Base-by-base conservation (phyloP, 2,329 filamentous ascomycete species). In the Colletotrichum sp. region DNA sequence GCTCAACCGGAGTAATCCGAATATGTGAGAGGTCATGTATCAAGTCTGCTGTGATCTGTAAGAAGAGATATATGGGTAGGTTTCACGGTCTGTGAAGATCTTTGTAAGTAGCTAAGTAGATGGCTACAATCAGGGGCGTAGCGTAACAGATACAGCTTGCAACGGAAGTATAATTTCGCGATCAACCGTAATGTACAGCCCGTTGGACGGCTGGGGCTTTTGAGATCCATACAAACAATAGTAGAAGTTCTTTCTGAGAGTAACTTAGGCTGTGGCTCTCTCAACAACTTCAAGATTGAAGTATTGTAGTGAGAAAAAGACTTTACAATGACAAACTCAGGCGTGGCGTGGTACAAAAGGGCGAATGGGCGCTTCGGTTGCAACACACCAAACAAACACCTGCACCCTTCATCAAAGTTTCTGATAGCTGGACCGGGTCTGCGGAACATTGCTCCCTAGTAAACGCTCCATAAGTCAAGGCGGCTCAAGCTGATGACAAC, bases 141-240 rank as follows among this genome's bases (percentile, higher is more conserved):
- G 16, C 16, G 16, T 43, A 43, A 18, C 2, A 6, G 8, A 43
- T 2, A 0, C 36, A 43, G 36, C 36, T 43, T 10, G 36, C 16
- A 43, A 3, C 2, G 4, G 16, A 5, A 5, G 36, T n/a, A n/a
- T 0, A 43, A 18, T 43, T 0, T 43, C 4, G 4, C 8, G 36
- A 43, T 43, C 36, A n/a, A 38, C n/a, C 16, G 18, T n/a, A 9
- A 43, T 18, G 16, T 18, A 18, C 16, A 18, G 36, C 16, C 36
- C 16, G 5, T 18, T 18, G 5, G 16, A 43, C 2, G 36, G 4
- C 36, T 43, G 5, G 16, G 36, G 8, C 16, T 43, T 43, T 43
- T 43, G 36, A 18, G 36, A 43, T 43, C 6, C 34, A 36, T 36
- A 43, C 38, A n/a, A 6, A n/a, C 5, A n/a, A 9, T 10, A 2